phyloP scores from a whole-genome alignment of 352 stramenopile genomes.

The Globisporangium ultimum region DNA sequence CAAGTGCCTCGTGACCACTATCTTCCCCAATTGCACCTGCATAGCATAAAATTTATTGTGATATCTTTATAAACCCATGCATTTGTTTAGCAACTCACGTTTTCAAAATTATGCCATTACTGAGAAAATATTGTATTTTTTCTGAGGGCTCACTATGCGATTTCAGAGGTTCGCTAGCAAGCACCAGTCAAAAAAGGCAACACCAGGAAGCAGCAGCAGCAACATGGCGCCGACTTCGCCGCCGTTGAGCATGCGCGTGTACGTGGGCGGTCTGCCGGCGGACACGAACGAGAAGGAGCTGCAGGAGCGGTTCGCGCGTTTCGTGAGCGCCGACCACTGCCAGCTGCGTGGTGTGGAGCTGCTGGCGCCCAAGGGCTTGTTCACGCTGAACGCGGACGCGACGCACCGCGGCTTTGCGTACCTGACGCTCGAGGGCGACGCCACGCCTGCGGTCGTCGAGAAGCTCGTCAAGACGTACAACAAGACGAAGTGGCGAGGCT shows the following conservation, averaged over 20 bases:
- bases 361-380: constrained; percentile 20
- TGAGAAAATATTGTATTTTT: too few species aligned
- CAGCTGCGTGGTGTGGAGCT: constrained; percentile 40
- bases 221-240: too few species aligned
- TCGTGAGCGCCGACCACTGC: constrained; percentile 31
- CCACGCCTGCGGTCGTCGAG: constrained; percentile 25
- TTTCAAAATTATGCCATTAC: too few species aligned
- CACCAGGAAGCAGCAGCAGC: too few species aligned
- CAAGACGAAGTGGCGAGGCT: constrained; percentile 70
- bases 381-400: constrained; percentile 12
- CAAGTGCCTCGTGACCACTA: too few species aligned
- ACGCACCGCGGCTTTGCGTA: constrained; percentile 55
- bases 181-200: too few species aligned
- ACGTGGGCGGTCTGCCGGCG: constrained; percentile 53
- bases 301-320: constrained; percentile 55
- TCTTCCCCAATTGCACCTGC: too few species aligned
- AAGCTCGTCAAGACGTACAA: constrained; percentile 64
- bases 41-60: too few species aligned
- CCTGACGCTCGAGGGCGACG: constrained; percentile 37
- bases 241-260: constrained; percentile 39
- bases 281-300: constrained; percentile 50
- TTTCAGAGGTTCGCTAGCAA: too few species aligned
- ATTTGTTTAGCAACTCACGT: too few species aligned
- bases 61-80: too few species aligned
- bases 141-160: too few species aligned